Conservation (phyloP, 2,329 filamentous ascomycete genomes). For the Thermoascus crustaceus region DNA sequence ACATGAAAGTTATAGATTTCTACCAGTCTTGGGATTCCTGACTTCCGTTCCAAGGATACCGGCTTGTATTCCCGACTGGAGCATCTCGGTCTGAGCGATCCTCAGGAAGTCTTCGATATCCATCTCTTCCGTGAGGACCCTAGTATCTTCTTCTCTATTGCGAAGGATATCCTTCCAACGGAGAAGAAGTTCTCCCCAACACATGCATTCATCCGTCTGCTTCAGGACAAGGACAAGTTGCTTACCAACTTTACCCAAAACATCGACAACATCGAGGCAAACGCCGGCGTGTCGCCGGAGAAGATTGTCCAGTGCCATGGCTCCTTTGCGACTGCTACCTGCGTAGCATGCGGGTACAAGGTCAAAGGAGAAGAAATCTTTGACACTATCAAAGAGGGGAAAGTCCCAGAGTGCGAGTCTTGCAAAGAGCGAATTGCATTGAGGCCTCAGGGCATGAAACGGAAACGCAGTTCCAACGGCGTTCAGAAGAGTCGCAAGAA, state of each 20-base stretch:
- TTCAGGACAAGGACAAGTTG: slow-evolving; percentile 81
- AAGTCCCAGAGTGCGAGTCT: slow-evolving; percentile 66
- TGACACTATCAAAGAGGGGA: slow-evolving; percentile 64
- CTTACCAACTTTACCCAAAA: slow-evolving; percentile 98
- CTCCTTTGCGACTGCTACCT: slow-evolving; percentile 86
- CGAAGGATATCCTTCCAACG: slow-evolving; percentile 79
- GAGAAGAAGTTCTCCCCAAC: slow-evolving; percentile 79
- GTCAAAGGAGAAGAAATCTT: slow-evolving; percentile 72
- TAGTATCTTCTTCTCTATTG: slow-evolving; percentile 80
- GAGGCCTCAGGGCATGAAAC: slow-evolving; percentile 42
- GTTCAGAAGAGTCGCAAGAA: slow-evolving; percentile 46
- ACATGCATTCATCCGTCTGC: slow-evolving; percentile 82
- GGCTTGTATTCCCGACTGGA: slow-evolving; percentile 82
- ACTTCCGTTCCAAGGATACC: slow-evolving; percentile 89
- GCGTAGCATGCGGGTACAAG: slow-evolving; percentile 69
- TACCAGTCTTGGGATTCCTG: slow-evolving; percentile 90
- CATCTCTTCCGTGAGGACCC: slow-evolving; percentile 78
- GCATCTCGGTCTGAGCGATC: slow-evolving; percentile 69
- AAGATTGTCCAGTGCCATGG: slow-evolving; percentile 95
- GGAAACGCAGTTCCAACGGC: slow-evolving; percentile 45
- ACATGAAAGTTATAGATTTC: slow-evolving; percentile 53
- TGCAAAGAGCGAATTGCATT: slow-evolving; percentile 54
- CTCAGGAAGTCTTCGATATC: slow-evolving; percentile 94
- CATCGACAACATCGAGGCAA: slow-evolving; percentile 89
- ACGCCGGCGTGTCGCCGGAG: slow-evolving; percentile 69